Evolutionary conservation across 495 filamentous ascomycete species (phyloP), one percentile per base, ranked within the genome.

Genomic region (Tuber magnatum): DNA sequence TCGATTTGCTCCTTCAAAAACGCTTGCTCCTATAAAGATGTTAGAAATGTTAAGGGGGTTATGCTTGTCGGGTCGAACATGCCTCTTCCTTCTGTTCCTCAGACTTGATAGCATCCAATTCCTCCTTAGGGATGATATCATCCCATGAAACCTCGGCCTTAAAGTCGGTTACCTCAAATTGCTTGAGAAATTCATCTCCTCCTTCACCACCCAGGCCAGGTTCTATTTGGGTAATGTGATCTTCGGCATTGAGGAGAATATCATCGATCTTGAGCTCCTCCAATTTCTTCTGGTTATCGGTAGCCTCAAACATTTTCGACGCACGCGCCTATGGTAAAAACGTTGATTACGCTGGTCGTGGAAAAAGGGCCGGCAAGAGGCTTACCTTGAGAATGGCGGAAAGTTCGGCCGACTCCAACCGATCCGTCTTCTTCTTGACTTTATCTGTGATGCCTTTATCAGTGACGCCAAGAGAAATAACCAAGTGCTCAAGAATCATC

Each of bases 251-350:
- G 70, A 92, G 94, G 18, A 99, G 90, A 38, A 99, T 94, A 22
- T 93, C 92, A 80, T 99, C 95, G 75, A 99, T 97, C 81, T 99
- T 95, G n/a, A 99, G 90, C 83, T 97, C 93, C 82, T 99, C 95
- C 40, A 99, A 87, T 82, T 95, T 94, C 85, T 93, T 89, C 83
- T 99, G 95, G 83, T 98, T 98, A 73, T 93, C 92, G 1, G 91
- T 93, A 81, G 97, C 94, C 82, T 97, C 93, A 78, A 99, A 99
- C 92, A 99, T 95, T 83, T 92, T 97, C 81, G 81, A 81, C 68
- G 81, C 81, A 75, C 81, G 81, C 20, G 81, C 81, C 80, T 80
- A 71, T 42, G 38, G n/a, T 39, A n/a, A 2, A 65, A 35, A 18
- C 18, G 43, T 78, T 35, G 35, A 38, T 35, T 28, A 35, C 7